Base-by-base conservation (phyloP, 2,329 filamentous ascomycete genomes). In the Exophiala sideris region DNA sequence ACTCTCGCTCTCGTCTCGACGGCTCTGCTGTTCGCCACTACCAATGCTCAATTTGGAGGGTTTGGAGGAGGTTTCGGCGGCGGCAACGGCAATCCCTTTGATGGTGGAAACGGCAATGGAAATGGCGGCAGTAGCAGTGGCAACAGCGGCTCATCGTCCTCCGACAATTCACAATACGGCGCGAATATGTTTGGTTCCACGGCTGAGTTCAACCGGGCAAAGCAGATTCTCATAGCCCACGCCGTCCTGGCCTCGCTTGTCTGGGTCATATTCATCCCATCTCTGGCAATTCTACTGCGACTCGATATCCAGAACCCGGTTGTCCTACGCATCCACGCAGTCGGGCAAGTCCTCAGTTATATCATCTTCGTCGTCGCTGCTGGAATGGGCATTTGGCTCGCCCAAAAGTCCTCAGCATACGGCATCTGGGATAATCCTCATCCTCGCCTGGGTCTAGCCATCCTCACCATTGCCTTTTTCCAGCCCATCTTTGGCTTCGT, bases 401-500 rank as follows among this genome's bases (percentile, higher is more conserved):
- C 62, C 14, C 61, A 57, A 34, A 64, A 65, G 24, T 49, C 64
- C 20, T 29, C 48, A 6, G 50, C 46, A 52, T 67, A 47, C 36
- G 42, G 38, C 18, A 14, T 58, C n/a, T 62, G 59, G 57, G 60
- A 62, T 33, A 67, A 67, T 38, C 50, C 62, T 12, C 67, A 68
- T 47, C 63, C 65, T 3, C 64, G 64, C 33, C 45, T 69, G 24
- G 66, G 67, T 14, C 62, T 66, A 11, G 58, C 64, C 1, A 58
- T 69, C 33, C 61, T 68, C 8, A 63, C 58, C 11, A 52, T 67
- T 6, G 51, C 66, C 16, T 64, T 67, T 21, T 48, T 67, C 38
- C 67, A 68, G 48, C 67, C 66, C 7, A 57, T 68, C 38, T 61
- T 66, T 12, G 67, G 67, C 12, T 55, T 61, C 12, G 50, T 64